phyloP scores from a whole-genome alignment of 169 alveolate species.

The Plasmodium coatneyi region DNA sequence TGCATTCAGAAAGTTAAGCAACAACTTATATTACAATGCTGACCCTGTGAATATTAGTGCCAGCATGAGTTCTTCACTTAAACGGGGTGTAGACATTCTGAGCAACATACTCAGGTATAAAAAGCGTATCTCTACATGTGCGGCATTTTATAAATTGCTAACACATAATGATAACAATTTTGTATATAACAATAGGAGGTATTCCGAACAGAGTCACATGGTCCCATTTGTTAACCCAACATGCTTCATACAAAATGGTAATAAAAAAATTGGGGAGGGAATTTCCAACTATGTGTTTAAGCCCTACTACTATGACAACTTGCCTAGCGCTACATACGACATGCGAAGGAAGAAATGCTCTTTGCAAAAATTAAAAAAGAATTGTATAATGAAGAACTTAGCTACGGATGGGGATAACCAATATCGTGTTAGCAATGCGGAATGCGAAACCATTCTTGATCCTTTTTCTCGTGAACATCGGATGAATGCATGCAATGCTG shows the following conservation, averaged over 20 bases:
- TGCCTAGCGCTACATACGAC: constrained; percentile 61
- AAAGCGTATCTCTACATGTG: neutral
- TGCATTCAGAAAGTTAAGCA: constrained; percentile 66
- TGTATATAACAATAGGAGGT: constrained; percentile 27
- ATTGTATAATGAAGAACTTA: constrained; percentile 7
- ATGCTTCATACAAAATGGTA: neutral
- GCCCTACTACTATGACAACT: constrained; percentile 70
- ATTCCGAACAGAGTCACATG: constrained; percentile 3
- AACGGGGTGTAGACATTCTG: constrained; percentile 33
- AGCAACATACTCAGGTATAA: constrained; percentile 39
- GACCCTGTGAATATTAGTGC: neutral
- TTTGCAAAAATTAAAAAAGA: neutral
- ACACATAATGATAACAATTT: constrained; percentile 16
- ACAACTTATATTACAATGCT: constrained; percentile 22
- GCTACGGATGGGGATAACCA: neutral
- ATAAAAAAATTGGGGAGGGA: constrained; percentile 15
- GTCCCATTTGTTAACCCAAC: constrained; percentile 1
- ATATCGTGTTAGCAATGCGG: neutral
- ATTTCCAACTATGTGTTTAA: constrained; percentile 48
- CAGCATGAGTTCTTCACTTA: constrained; percentile 8
- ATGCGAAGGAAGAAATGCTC: neutral
- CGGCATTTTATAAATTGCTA: constrained; percentile 46
- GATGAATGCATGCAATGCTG: neutral
- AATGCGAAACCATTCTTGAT: neutral
- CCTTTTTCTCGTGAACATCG: constrained; percentile 17